phyloP scores from a whole-genome alignment of 164 flowering plant genomes.

The Berberis vulgaris region DNA sequence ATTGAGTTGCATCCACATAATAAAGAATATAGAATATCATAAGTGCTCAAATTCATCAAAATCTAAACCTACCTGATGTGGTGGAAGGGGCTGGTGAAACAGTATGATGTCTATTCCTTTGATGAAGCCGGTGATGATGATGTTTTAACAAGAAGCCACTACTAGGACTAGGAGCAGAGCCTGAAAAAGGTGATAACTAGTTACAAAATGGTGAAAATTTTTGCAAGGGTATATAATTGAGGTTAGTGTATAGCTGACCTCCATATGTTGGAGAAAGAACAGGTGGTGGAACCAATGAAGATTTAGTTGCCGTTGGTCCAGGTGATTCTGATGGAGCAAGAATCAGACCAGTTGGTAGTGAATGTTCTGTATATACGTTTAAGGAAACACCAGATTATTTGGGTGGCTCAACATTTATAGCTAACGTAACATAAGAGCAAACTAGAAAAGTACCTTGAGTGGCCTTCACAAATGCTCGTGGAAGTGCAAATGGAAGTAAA shows the following conservation, averaged over 20 bases:
- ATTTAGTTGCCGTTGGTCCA: conserved; percentile 7
- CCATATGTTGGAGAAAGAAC: conserved; percentile 42
- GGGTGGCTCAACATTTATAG: background rate
- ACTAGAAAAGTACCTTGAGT: conserved; percentile 10
- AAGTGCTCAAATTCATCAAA: no score
- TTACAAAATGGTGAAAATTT: background rate
- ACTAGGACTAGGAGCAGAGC: conserved; percentile 29
- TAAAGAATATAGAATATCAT: background rate
- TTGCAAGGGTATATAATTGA: conserved; percentile 3
- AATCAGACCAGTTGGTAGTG: conserved; percentile 18
- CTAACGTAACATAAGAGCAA: background rate
- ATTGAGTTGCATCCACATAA: background rate
- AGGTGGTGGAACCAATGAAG: conserved; percentile 22
- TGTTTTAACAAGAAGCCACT: conserved; percentile 16
- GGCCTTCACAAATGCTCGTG: conserved; percentile 1
- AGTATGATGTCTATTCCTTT: conserved; percentile 22
- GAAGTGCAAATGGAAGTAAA: conserved; percentile 1
- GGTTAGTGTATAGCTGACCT: conserved; percentile 26
- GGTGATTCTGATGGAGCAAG: conserved; percentile 21
- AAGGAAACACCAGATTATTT: conserved; percentile 4
- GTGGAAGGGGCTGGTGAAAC: conserved; percentile 45
- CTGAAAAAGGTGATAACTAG: conserved; percentile 19
- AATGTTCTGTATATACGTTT: conserved; percentile 28
- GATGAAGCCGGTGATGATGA: conserved; percentile 29
- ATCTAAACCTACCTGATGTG: conserved; percentile 25